These are phyloP conservation scores for Salix caprea DNA, from an alignment of 345 rosid genomes.

Conservation along the genomic window DNA sequence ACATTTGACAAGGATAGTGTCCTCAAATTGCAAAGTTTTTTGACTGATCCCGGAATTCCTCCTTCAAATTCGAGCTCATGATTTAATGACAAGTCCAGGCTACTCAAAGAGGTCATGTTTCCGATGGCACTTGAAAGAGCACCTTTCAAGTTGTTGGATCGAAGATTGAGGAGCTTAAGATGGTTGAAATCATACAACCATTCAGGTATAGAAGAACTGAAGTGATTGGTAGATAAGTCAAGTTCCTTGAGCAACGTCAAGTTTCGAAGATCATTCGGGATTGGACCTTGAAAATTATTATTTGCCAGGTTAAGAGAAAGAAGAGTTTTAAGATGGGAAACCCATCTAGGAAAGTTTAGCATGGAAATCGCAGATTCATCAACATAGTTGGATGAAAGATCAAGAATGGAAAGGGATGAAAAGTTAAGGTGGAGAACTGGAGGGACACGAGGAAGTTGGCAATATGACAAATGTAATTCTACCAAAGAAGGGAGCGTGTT, in stretches of 20 bases:
- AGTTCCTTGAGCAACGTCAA: background rate
- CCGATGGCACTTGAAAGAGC: conserved; percentile 7
- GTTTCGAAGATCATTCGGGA: background rate
- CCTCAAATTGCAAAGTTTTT: conserved; percentile 15
- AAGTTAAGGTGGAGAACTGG: background rate
- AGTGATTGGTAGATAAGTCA: background rate
- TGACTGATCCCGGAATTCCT: conserved; percentile 15
- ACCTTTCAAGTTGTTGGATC: conserved; percentile 10
- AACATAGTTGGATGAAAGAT: conserved; percentile 4
- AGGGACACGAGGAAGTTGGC: background rate
- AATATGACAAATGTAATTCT: background rate
- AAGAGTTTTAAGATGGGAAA: conserved; percentile 10
- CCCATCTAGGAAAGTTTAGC: conserved; percentile 7
- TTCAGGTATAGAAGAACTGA: background rate
- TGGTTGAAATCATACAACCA: background rate
- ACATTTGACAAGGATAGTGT: background rate
- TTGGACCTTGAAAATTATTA: background rate
- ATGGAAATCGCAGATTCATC: background rate
- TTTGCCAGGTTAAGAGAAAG: background rate
- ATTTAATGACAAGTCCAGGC: conserved; percentile 5
- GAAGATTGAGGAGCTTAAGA: conserved; percentile 21
- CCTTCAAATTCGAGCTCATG: background rate
- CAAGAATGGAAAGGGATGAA: conserved; percentile 21
- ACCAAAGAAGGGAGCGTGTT: conserved; percentile 18
- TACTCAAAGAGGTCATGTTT: conserved; percentile 14